Percentiles rank a stretch among this genome's conserved stretches.
phyloP scores from a whole-genome alignment of 768 basidiomycete genomes.

The Rossbeevera mucosa region DNA sequence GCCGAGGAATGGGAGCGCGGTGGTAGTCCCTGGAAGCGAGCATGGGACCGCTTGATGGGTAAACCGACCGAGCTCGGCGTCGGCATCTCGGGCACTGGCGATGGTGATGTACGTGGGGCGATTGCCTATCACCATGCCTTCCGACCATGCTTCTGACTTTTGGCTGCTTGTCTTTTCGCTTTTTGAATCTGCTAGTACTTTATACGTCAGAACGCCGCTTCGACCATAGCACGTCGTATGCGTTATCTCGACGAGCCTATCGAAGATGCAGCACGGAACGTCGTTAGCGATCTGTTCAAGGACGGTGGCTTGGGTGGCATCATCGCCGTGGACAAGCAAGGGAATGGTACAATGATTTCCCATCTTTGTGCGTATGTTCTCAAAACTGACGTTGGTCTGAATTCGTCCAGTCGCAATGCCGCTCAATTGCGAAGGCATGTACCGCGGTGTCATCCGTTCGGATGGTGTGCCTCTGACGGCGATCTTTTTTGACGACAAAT shows the following conservation, averaged over 20 bases:
- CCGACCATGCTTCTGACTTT: conserved; percentile 1
- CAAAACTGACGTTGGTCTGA: background rate
- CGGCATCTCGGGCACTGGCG: conserved; percentile 80
- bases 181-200: conserved; percentile 51
- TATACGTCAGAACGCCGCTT: conserved; percentile 64
- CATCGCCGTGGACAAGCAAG: conserved; percentile 64
- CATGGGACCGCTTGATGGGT: conserved; percentile 40
- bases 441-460: conserved; percentile 65
- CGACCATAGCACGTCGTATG: conserved; percentile 63
- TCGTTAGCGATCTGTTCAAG: conserved; percentile 52
- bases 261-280: conserved; percentile 47
- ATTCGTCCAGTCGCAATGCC: conserved; percentile 56
- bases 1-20: conserved; percentile 66
- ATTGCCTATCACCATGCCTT: background rate
- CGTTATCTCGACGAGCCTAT: conserved; percentile 56
- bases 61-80: conserved; percentile 41
- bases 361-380: conserved; percentile 6
- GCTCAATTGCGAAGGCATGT: conserved; percentile 78
- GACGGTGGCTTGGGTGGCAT: conserved; percentile 71
- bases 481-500: conserved; percentile 68
- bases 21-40: conserved; percentile 28
- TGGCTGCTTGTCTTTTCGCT: no score
- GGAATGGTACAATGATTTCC: conserved; percentile 48
- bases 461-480: conserved; percentile 72
- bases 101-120: conserved; percentile 77